Evolutionary conservation across 2,329 filamentous ascomycete species (phyloP), one percentile per base, ranked within the genome.

Genomic region (Mycogone perniciosa): DNA sequence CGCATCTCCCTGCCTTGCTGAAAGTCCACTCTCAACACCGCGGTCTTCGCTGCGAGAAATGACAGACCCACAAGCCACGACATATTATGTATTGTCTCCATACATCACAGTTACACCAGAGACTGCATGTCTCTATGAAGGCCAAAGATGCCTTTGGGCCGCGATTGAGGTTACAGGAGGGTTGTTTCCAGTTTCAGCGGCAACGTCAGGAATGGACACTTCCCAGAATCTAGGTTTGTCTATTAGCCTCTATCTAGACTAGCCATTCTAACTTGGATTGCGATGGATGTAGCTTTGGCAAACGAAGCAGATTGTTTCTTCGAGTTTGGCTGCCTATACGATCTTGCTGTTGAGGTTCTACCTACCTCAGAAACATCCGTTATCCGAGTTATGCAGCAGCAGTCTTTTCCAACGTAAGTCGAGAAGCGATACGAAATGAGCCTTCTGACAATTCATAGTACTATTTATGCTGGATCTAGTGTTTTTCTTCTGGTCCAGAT

Each of bases 401-500:
- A 71, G 39, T 54, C 66, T 4, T 71, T 69, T 47, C 69, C 71
- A 3, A 69, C 64, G 76, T 77, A 58, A 56, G 67, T 60, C 13
- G 26, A 20, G 31, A 44, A 31, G 20, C 9, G 46, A 29, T 13
- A n/a, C 10, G 45, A 27, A 13, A n/a, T 27, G 30, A 7, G 10
- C 39, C 52, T 55, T 44, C 62, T 59, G 50, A 59, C 33, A 6
- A 13, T 45, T 26, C 5, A 31, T 46, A 78, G 75, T 11, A 71
- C 62, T 6, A 63, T 79, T 37, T 64, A 60, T 31, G 63, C 69
- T 0, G 73, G 72, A 8, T 75, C 75, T 13, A 73, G 66, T 9
- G 56, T 75, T 7, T 66, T 82, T 2, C 59, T 80, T 30, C 61
- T 82, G n/a, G 76, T 70, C 9, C 72, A 77, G 41, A 56, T 80